A percentile compares a stretch with the other conserved stretches of the same genome.
Evolutionary conservation across 202 grass and related monocot species (phyloP).

Genomic region (Bolboschoenoplectus hybrid): DNA sequence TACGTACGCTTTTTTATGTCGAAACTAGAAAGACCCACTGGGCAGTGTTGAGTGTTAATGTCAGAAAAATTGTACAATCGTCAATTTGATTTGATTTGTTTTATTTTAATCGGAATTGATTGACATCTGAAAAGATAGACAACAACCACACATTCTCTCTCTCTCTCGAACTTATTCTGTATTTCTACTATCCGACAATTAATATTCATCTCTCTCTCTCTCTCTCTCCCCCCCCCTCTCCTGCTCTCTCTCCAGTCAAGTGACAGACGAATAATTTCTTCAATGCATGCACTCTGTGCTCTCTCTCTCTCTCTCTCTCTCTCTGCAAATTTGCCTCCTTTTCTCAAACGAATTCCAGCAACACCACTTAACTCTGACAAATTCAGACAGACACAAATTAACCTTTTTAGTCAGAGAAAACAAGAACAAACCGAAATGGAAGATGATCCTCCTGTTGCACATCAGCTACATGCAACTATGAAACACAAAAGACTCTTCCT

Average conservation of each 20-base stretch:
- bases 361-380: conserved; percentile 24
- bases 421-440: neutral
- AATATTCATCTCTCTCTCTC: neutral
- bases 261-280: conserved; percentile 26
- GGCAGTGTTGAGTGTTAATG: neutral
- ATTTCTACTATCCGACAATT: neutral
- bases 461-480: neutral
- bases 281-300: neutral
- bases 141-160: neutral
- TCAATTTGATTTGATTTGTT: neutral
- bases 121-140: conserved; percentile 33
- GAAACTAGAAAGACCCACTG: neutral
- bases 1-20: neutral
- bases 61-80: neutral
- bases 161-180: conserved; percentile 20
- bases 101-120: conserved; percentile 24
- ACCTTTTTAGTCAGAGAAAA: conserved; percentile 23
- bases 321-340: neutral
- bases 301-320: too few relatives aligned
- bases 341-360: conserved; percentile 27
- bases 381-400: neutral
- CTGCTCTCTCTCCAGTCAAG: conserved; percentile 22
- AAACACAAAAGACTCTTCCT: neutral
- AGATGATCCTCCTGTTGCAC: neutral
- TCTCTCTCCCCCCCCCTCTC: neutral